phyloP scores from a whole-genome alignment of 2,329 filamentous ascomycete species.

The Pyrenochaeta sp. region DNA sequence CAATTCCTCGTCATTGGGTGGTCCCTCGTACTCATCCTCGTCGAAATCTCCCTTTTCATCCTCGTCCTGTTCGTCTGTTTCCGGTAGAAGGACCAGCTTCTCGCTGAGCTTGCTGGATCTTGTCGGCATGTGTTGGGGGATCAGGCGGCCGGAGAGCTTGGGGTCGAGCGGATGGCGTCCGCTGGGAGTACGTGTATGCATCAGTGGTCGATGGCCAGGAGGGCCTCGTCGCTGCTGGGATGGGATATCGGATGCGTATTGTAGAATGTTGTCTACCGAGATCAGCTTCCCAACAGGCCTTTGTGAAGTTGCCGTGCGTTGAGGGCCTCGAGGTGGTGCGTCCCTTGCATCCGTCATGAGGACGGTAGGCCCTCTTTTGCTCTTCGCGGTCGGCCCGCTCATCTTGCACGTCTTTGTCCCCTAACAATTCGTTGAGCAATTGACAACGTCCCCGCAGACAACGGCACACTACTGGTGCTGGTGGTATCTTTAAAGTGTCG shows the following conservation, averaged over 20 bases:
- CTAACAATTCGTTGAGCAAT: no score
- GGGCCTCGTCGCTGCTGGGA: constrained; percentile 87
- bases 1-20: constrained; percentile 72
- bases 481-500: no score
- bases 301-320: constrained; percentile 33
- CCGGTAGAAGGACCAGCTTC: constrained; percentile 93
- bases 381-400: constrained; percentile 45
- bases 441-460: no score
- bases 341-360: constrained; percentile 66
- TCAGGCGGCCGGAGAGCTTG: constrained; percentile 63
- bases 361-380: constrained; percentile 49
- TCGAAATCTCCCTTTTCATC: constrained; percentile 62
- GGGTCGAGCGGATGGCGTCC: constrained; percentile 61
- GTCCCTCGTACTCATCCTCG: constrained; percentile 64
- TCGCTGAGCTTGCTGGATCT: constrained; percentile 94
- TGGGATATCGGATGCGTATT: constrained; percentile 92
- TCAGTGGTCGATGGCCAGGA: constrained; percentile 60
- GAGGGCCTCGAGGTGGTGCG: constrained; percentile 38
- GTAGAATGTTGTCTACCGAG: constrained; percentile 90
- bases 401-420: constrained; percentile 27
- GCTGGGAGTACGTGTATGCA: constrained; percentile 58
- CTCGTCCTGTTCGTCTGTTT: constrained; percentile 68
- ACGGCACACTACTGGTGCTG: no score
- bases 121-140: constrained; percentile 73
- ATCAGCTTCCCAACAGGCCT: constrained; percentile 72